Conservation (phyloP, 1,284 basidiomycete genomes). For the Wallemia mellicola region DNA sequence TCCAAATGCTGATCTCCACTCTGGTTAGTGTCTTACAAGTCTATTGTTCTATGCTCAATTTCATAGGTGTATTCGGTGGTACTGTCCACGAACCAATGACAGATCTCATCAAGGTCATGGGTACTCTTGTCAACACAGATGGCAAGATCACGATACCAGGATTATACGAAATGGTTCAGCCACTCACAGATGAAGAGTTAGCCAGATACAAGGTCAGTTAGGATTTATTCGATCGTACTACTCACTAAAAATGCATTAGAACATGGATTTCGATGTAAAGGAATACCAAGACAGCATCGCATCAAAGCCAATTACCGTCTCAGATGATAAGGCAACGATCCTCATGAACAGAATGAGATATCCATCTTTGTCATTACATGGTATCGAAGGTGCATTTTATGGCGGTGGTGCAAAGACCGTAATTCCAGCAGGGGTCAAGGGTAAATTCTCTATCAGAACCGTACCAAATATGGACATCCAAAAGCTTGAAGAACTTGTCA, state of each 20-base stretch:
- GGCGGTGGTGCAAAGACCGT: constrained; percentile 31
- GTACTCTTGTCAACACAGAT: constrained; percentile 47
- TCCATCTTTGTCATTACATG: constrained; percentile 73
- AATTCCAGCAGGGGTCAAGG: constrained; percentile 58
- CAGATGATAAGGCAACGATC: constrained; percentile 48
- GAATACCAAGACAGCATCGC: constrained; percentile 63
- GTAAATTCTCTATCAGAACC: constrained; percentile 69
- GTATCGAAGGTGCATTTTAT: constrained; percentile 88
- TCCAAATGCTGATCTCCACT: constrained; percentile 70
- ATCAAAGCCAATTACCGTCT: constrained; percentile 34
- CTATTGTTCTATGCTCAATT: too few species aligned
- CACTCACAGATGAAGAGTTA: constrained; percentile 46
- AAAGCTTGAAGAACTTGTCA: not conserved
- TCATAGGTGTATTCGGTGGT: constrained; percentile 62
- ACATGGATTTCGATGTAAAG: constrained; percentile 33
- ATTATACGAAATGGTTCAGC: constrained; percentile 57
- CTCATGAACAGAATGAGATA: constrained; percentile 64
- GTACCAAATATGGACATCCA: constrained; percentile 47
- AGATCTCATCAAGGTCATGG: constrained; percentile 9
- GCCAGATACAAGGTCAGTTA: too few species aligned
- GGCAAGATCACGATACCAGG: constrained; percentile 77
- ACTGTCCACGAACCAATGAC: constrained; percentile 40
- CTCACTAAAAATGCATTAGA: constrained; percentile 37
- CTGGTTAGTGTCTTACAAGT: too few species aligned
- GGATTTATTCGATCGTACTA: too few species aligned